phyloP scores from a whole-genome alignment of 768 basidiomycete genomes.

The Lactarius tabidus region DNA sequence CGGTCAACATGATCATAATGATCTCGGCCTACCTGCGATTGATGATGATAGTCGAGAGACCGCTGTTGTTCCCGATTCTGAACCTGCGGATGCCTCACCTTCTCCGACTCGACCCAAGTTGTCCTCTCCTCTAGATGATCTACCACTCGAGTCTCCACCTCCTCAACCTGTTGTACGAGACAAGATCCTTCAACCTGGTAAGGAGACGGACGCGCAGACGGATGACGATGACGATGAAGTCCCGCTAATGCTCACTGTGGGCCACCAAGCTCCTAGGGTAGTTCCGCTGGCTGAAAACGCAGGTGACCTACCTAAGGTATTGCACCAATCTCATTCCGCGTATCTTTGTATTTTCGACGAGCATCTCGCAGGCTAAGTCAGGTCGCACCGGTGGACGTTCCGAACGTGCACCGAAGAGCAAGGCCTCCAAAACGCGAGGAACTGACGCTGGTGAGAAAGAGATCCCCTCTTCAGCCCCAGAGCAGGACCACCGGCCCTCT shows the following conservation, averaged over 20 bases:
- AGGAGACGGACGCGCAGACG: slow-evolving; percentile 27
- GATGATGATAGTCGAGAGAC: slow-evolving; percentile 29
- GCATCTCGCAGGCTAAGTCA: neutral
- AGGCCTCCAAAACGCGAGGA: neutral
- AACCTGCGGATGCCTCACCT: slow-evolving; percentile 34
- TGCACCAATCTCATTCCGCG: neutral
- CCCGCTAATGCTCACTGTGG: slow-evolving; percentile 38
- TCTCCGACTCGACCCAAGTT: neutral
- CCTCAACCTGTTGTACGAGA: neutral
- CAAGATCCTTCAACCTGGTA: slow-evolving; percentile 12
- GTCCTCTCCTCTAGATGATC: neutral
- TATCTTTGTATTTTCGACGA: neutral
- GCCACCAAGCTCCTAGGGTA: slow-evolving; percentile 3
- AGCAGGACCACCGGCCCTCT: slow-evolving; percentile 39
- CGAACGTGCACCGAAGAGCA: slow-evolving; percentile 1
- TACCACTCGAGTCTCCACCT: neutral
- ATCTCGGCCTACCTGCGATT: neutral
- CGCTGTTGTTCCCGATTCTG: slow-evolving; percentile 63
- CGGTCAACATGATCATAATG: neutral
- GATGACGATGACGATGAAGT: slow-evolving; percentile 40
- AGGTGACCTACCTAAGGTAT: slow-evolving; percentile 15
- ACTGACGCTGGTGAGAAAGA: neutral
- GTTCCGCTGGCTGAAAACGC: slow-evolving; percentile 26
- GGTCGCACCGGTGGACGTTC: slow-evolving; percentile 14
- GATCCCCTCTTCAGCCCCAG: slow-evolving; percentile 55